Evolutionary conservation across 2,329 filamentous ascomycete species (phyloP).

Genomic region (Laburnicola sp.): DNA sequence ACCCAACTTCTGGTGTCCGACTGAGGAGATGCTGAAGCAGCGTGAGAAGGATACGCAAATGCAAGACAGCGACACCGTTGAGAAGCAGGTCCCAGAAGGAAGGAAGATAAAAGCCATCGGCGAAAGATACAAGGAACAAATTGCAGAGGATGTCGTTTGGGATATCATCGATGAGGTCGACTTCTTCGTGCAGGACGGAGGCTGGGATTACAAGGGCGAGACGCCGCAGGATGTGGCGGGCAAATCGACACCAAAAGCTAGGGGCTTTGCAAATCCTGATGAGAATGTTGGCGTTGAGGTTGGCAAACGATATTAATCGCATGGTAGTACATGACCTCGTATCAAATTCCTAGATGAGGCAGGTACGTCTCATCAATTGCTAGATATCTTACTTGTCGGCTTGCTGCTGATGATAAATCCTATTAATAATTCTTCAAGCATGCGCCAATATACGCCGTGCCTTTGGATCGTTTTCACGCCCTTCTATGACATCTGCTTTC

Average conservation of each 20-base stretch:
- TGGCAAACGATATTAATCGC: conserved; percentile 37
- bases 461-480: neutral
- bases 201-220: conserved; percentile 47
- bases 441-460: too few species aligned
- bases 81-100: conserved; percentile 27
- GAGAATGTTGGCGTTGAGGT: conserved; percentile 45
- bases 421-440: too few species aligned
- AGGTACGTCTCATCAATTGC: too few species aligned
- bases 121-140: conserved; percentile 87
- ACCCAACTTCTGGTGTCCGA: conserved; percentile 88
- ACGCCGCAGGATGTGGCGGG: conserved; percentile 35
- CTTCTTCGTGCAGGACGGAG: conserved; percentile 74
- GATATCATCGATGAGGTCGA: conserved; percentile 95
- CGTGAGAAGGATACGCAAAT: conserved; percentile 39
- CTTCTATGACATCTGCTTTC: neutral
- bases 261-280: conserved; percentile 44
- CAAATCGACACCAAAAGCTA: conserved; percentile 42
- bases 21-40: conserved; percentile 59
- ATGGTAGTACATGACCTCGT: too few species aligned
- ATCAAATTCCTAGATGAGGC: too few species aligned
- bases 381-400: too few species aligned
- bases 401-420: neutral
- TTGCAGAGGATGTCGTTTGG: conserved; percentile 90
- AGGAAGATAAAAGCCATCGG: conserved; percentile 62
- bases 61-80: conserved; percentile 22